Conservation (phyloP, 805 yeast genomes). For the Pichia occidentalis region DNA sequence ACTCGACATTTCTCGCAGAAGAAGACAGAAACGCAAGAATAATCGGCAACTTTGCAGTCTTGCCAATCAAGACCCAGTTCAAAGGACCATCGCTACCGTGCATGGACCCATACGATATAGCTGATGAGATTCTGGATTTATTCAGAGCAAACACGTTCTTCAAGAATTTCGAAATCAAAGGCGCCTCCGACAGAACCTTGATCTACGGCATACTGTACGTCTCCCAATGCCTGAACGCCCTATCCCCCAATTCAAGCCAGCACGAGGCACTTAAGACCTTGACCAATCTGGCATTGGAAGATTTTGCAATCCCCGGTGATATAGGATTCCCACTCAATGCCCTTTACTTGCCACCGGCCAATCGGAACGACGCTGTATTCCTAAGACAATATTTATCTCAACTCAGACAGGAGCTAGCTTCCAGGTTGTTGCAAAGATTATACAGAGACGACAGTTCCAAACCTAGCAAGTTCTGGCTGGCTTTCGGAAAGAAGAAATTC, state of each 20-base stretch:
- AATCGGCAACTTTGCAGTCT: slow-evolving; percentile 74
- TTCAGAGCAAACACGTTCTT: slow-evolving; percentile 95
- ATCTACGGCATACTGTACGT: slow-evolving; percentile 90
- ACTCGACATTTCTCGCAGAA: slow-evolving; percentile 69
- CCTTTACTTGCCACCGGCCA: slow-evolving; percentile 65
- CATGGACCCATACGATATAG: slow-evolving; percentile 74
- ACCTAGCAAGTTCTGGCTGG: slow-evolving; percentile 94
- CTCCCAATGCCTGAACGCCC: slow-evolving; percentile 71
- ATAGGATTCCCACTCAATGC: slow-evolving; percentile 89
- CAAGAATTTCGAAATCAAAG: slow-evolving; percentile 94
- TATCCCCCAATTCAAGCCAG: slow-evolving; percentile 42
- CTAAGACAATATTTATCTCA: slow-evolving; percentile 80
- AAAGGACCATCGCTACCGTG: slow-evolving; percentile 90
- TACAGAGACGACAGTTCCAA: slow-evolving; percentile 49
- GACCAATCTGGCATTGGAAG: slow-evolving; percentile 80
- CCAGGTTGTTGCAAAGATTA: slow-evolving; percentile 67
- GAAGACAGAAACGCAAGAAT: slow-evolving; percentile 50
- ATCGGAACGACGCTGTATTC: slow-evolving; percentile 69
- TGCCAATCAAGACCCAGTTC: slow-evolving; percentile 77
- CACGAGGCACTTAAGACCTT: slow-evolving; percentile 61
- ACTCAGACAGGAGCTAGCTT: slow-evolving; percentile 89
- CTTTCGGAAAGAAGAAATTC: slow-evolving; percentile 88
- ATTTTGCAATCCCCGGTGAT: slow-evolving; percentile 91
- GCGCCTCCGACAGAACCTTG: slow-evolving; percentile 85
- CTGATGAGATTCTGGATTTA: slow-evolving; percentile 85